A percentile compares a stretch with the other conserved stretches of the same genome.
Conservation (phyloP, 495 filamentous ascomycete genomes). For the Amorphotheca resinae region DNA sequence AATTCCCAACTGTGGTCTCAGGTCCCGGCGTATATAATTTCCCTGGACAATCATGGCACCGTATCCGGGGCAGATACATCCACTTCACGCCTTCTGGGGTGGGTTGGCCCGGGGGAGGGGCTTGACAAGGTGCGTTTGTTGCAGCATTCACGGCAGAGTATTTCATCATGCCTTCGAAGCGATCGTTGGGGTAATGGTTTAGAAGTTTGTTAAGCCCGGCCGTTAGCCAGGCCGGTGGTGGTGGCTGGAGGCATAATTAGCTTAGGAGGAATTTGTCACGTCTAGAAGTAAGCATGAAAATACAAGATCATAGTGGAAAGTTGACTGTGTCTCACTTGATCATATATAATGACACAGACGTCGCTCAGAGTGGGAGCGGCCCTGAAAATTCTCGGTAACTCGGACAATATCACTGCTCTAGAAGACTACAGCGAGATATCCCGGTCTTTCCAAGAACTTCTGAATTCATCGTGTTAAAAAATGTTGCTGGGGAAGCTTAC, state of each 20-base stretch:
- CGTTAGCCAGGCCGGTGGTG: conserved; percentile 70
- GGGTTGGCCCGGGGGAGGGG: conserved; percentile 35
- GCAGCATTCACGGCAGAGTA: conserved; percentile 61
- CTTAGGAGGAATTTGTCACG: too few relatives aligned
- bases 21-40: conserved; percentile 88
- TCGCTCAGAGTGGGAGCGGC: too few relatives aligned
- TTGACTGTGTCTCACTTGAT: too few relatives aligned
- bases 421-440: too few relatives aligned
- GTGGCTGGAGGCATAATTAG: conserved; percentile 40
- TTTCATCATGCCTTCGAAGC: conserved; percentile 79
- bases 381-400: too few relatives aligned
- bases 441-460: too few relatives aligned
- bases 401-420: too few relatives aligned
- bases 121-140: conserved; percentile 42
- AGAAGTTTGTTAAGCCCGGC: conserved; percentile 50
- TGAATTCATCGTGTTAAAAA: background rate
- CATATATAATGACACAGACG: too few relatives aligned
- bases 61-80: conserved; percentile 71
- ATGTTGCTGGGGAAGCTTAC: conserved; percentile 36
- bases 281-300: too few relatives aligned
- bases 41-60: conserved; percentile 82
- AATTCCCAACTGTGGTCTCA: conserved; percentile 71
- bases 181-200: conserved; percentile 54
- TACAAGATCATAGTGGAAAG: too few relatives aligned
- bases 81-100: conserved; percentile 47